These are phyloP conservation scores for Xylariaceae sp. DNA, from an alignment of 2,329 filamentous ascomycete genomes.

Conservation along the genomic window DNA sequence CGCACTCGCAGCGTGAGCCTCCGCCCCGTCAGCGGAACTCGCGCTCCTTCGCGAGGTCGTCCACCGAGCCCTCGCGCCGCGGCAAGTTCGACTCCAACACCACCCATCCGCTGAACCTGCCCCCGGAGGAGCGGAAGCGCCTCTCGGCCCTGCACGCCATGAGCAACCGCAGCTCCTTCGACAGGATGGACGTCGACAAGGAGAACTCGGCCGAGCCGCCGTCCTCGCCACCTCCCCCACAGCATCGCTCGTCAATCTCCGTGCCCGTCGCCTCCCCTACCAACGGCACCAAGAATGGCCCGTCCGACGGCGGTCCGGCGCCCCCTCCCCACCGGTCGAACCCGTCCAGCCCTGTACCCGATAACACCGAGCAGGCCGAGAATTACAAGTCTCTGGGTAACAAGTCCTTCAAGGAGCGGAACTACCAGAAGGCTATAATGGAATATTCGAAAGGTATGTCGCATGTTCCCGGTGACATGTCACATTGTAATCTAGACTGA, in stretches of 20 bases:
- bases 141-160: constrained; percentile 59
- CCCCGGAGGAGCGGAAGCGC: constrained; percentile 78
- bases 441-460: constrained; percentile 87
- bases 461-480: constrained; percentile 1
- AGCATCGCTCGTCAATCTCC: constrained; percentile 30
- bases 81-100: constrained; percentile 59
- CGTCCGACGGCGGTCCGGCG: constrained; percentile 44
- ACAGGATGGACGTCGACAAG: constrained; percentile 66
- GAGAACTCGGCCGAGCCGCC: constrained; percentile 46
- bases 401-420: constrained; percentile 92
- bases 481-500: constrained; percentile 2
- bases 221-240: constrained; percentile 46
- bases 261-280: constrained; percentile 41
- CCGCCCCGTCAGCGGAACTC: constrained; percentile 36
- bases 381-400: constrained; percentile 88
- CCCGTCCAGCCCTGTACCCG: constrained; percentile 49
- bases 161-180: constrained; percentile 49
- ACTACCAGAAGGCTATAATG: constrained; percentile 79
- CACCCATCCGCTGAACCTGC: constrained; percentile 82
- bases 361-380: constrained; percentile 69
- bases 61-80: constrained; percentile 42
- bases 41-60: constrained; percentile 39
- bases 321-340: constrained; percentile 67
- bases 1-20: constrained; percentile 15
- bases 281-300: constrained; percentile 36